Evolutionary conservation across 495 filamentous ascomycete species (phyloP).

Genomic region (Aspergillus wentii): DNA sequence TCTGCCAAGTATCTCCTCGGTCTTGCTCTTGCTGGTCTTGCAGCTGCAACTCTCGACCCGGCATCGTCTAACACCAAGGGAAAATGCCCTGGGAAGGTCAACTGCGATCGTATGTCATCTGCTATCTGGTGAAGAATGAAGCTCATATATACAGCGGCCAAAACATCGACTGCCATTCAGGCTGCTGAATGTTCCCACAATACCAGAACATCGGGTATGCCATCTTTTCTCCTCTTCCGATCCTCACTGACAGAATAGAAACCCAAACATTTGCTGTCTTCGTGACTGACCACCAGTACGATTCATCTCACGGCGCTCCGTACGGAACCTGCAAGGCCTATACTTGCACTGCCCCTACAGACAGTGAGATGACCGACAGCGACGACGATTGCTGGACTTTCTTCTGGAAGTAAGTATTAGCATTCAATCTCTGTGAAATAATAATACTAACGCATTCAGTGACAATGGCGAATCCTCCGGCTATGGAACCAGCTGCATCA

Average conservation of each 20-base stretch:
- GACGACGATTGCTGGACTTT: conserved; percentile 31
- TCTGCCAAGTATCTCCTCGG: too few species aligned
- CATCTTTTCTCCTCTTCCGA: not conserved
- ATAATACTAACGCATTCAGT: not conserved
- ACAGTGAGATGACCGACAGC: conserved; percentile 13
- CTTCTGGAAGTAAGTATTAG: conserved; percentile 24
- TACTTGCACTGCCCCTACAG: conserved; percentile 25
- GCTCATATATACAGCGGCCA: too few species aligned
- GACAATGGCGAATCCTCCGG: conserved; percentile 20
- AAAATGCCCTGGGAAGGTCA: conserved; percentile 19
- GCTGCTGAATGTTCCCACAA: conserved; percentile 37
- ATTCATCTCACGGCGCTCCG: conserved; percentile 24
- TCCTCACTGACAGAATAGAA: not conserved
- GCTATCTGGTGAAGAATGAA: too few species aligned
- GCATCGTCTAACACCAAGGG: conserved; percentile 27
- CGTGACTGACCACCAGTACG: conserved; percentile 29
- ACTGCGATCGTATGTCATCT: conserved; percentile 16
- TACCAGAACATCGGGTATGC: conserved; percentile 25
- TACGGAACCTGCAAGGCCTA: conserved; percentile 36
- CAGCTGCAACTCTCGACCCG: conserved; percentile 21
- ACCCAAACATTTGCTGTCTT: conserved; percentile 35
- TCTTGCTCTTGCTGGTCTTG: conserved; percentile 9
- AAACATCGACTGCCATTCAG: conserved; percentile 30
- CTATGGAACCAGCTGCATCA: conserved; percentile 26
- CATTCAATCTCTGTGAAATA: not conserved